A percentile compares a stretch with the other conserved stretches of the same genome.
Evolutionary conservation across 2,329 filamentous ascomycete species (phyloP).

Genomic region (Rutstroemia sp.): DNA sequence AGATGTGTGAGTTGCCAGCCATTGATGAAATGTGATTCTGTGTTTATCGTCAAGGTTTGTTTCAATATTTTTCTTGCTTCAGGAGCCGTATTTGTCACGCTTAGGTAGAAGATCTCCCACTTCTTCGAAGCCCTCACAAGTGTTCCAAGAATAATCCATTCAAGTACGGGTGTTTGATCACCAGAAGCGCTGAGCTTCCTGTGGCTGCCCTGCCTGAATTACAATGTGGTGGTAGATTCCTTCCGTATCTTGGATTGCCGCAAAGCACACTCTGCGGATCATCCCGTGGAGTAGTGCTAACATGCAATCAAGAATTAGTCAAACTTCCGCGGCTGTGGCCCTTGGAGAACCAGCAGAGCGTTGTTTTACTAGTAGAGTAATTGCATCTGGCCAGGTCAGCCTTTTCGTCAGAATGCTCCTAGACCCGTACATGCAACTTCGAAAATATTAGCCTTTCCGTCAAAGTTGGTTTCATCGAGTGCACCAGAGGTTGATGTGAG

Average conservation of each 20-base stretch:
- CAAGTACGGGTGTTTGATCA: background rate
- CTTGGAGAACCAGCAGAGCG: too few species aligned
- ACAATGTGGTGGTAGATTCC: background rate
- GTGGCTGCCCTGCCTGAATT: background rate
- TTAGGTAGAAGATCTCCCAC: constrained; percentile 22
- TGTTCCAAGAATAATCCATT: constrained; percentile 21
- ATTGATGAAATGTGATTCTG: background rate
- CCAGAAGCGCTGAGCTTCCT: background rate
- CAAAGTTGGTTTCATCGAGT: too few species aligned
- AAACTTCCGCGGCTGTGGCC: too few species aligned
- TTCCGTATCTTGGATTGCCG: background rate
- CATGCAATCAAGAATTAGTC: too few species aligned
- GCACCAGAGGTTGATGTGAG: too few species aligned
- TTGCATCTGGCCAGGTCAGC: too few species aligned
- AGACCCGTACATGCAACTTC: too few species aligned
- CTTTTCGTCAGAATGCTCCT: too few species aligned
- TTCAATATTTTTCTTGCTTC: background rate
- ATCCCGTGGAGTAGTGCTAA: too few species aligned
- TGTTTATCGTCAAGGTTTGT: background rate
- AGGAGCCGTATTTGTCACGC: constrained; percentile 26
- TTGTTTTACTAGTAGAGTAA: too few species aligned
- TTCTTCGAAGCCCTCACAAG: constrained; percentile 25
- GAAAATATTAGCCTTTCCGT: too few species aligned
- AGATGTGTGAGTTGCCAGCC: background rate
- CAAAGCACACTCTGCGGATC: too few species aligned